phyloP scores from a whole-genome alignment of 1,284 basidiomycete genomes.

The Cerioporus squamosus region DNA sequence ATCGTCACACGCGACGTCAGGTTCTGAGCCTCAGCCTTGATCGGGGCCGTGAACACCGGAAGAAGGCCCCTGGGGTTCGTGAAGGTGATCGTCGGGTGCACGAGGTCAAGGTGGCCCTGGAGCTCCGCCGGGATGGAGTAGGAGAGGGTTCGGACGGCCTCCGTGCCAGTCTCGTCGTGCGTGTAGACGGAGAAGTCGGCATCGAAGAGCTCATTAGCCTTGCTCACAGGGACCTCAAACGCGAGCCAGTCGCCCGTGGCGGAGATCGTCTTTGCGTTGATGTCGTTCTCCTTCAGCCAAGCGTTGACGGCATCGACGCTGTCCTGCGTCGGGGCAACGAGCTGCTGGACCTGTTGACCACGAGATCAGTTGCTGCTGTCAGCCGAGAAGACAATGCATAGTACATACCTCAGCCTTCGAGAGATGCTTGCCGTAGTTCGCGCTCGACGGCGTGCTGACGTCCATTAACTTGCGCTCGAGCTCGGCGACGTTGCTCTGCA shows the following conservation, averaged over 20 bases:
- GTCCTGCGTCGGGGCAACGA: constrained; percentile 38
- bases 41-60: neutral
- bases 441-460: constrained; percentile 46
- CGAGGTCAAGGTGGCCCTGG: constrained; percentile 37
- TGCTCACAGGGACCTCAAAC: constrained; percentile 26
- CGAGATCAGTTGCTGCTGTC: neutral
- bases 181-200: constrained; percentile 41
- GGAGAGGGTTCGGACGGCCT: constrained; percentile 38
- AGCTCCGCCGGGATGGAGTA: constrained; percentile 44
- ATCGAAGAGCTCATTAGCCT: constrained; percentile 41
- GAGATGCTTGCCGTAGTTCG: constrained; percentile 62
- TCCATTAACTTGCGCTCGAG: constrained; percentile 65
- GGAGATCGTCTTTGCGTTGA: constrained; percentile 31
- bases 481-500: constrained; percentile 59
- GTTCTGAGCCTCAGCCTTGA: constrained; percentile 37
- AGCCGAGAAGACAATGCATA: neutral
- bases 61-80: constrained; percentile 16
- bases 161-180: constrained; percentile 34
- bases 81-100: constrained; percentile 38
- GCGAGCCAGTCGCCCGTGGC: constrained; percentile 30
- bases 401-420: constrained; percentile 48
- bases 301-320: constrained; percentile 37
- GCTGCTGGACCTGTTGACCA: constrained; percentile 34
- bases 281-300: constrained; percentile 40
- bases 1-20: constrained; percentile 2